Base-by-base conservation (phyloP, 768 basidiomycete genomes). In the Lentinula raphanica region DNA sequence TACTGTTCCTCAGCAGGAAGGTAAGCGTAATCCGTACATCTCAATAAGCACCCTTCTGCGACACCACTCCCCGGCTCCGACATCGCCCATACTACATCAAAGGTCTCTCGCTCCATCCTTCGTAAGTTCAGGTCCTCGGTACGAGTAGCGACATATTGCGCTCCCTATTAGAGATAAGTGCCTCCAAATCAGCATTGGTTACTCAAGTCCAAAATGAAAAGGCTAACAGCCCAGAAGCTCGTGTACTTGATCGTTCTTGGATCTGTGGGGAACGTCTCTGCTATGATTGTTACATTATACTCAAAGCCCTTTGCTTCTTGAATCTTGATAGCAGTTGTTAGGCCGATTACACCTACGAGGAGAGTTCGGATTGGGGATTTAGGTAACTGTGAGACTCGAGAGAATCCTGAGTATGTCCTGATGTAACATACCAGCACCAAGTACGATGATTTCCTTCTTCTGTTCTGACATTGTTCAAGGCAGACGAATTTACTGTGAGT, bases 161-260 rank as follows among this genome's bases (percentile, higher is more conserved):
- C 92, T 35, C 90, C 91, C 91, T 93, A 49, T 31, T 51, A n/a
- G 58, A 48, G 1, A 27, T 54, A 6, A 38, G 56, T 44, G 29
- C 15, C n/a, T n/a, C n/a, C n/a, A n/a, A n/a, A n/a, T n/a, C n/a
- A n/a, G n/a, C n/a, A n/a, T n/a, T n/a, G n/a, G n/a, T n/a, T n/a
- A n/a, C n/a, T n/a, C n/a, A n/a, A n/a, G n/a, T n/a, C n/a, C n/a
- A n/a, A n/a, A n/a, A n/a, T n/a, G n/a, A n/a, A n/a, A n/a, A n/a
- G n/a, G n/a, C 28, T 56, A 61, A 90, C 91, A 36, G 91, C 91
- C 91, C 91, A 92, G 32, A 81, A 81, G 67, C 88, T 90, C 2
- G 92, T 90, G 63, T 90, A 93, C 54, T 78, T 77, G 66, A 87
- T 85, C n/a, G 76, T 79, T 71, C 86, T 86, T 1, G 82, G 78